Conservation (phyloP, 345 rosid species). For the Gossypium australe region DNA sequence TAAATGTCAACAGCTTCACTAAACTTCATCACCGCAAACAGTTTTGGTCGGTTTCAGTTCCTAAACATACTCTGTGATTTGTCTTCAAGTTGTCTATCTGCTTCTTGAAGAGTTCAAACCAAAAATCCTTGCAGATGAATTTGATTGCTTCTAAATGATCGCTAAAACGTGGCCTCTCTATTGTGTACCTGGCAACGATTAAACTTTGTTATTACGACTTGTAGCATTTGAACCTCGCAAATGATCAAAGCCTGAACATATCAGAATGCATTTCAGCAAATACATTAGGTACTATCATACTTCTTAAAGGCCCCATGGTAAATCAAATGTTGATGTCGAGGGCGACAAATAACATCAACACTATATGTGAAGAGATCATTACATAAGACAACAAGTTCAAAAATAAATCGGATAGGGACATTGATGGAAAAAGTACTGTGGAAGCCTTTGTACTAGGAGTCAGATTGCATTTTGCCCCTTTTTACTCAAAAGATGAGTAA, state of each 20-base stretch:
- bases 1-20: background rate
- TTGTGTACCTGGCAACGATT: conserved; percentile 59
- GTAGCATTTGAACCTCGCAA: background rate
- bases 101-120: conserved; percentile 97
- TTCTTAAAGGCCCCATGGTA: background rate
- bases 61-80: conserved; percentile 67
- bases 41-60: background rate
- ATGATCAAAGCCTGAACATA: background rate
- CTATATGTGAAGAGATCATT: background rate
- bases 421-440: background rate
- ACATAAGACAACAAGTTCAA: background rate
- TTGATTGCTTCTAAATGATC: conserved; percentile 97
- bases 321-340: background rate
- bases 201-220: background rate
- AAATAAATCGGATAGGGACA: background rate
- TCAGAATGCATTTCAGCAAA: background rate
- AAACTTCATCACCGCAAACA: background rate
- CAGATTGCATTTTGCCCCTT: too few relatives aligned
- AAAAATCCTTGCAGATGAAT: conserved; percentile 97
- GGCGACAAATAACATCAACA: background rate
- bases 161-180: conserved; percentile 87
- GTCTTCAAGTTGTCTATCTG: conserved; percentile 97
- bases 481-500: too few relatives aligned
- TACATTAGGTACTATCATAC: background rate
- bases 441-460: too few relatives aligned